Base-by-base conservation (phyloP, 2,329 filamentous ascomycete species). In the Orbilia brochopaga region DNA sequence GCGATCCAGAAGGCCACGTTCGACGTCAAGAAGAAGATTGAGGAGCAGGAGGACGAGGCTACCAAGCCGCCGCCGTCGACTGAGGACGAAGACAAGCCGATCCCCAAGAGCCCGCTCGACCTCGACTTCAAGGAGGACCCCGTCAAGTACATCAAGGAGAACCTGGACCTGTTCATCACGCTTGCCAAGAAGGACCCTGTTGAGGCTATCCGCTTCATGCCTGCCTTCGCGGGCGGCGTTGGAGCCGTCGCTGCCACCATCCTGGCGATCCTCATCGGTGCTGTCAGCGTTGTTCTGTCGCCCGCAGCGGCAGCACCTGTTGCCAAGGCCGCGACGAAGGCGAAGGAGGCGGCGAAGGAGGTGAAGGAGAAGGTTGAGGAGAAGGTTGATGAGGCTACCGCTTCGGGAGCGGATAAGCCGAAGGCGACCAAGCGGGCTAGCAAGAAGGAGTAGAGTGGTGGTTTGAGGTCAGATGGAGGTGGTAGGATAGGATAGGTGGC, bases 121-220 rank as follows among this genome's bases (percentile, higher is more conserved):
- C 87, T 96, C 75, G 88, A 86, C 80, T 97, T 99, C 88, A 82
- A 87, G 78, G 93, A 97, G 75, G 91, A 96, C 84, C 94, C 94
- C 53, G 86, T 96, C 77, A 83, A 83, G 76, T 99, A 90, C 81
- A 81, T 96, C 81, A 90, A 88, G 82, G 90, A 96, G 88, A 97
- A 97, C 87, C 80, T 95, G 73, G 89, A 95, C 77, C 87, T 95
- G 74, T 99, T 99, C 86, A 80, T 94, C 77, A 88, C 88, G 77
- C 88, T 97, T 78, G 90, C 88, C 79, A 86, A 91, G 84, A 85
- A 87, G 77, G 89, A 95, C 81, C 92, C 92, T 67, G 77, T 96
- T 75, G 84, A 92, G 82, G 92, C 92, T 59, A 83, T 92, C 82
- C 90, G 91, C 83, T 90, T 91, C 77, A 90, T 97, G 75, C 94